Base-by-base conservation (phyloP, 2,329 filamentous ascomycete species). In the Shiraia bambusicola region DNA sequence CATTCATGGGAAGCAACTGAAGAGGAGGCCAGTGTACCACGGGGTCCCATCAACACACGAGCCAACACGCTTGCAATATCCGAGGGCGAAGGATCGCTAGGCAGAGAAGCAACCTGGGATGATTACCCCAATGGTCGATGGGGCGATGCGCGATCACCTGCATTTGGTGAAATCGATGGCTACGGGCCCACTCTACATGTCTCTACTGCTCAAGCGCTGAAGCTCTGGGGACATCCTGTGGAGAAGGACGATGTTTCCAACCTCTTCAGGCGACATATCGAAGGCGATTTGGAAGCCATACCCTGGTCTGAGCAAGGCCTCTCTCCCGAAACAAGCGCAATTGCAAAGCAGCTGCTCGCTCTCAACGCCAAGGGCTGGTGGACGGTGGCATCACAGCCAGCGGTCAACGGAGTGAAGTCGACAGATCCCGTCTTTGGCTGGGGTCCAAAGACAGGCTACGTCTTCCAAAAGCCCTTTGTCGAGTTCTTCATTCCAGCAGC, bases 381-480 rank as follows among this genome's bases (percentile, higher is more conserved):
- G 91, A 96, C 91, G 2, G 85, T 98, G 3, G 93, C 93, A 3
- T 95, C 88, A 3, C 93, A 98, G 65, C 93, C 93, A 3, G 88
- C 92, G 12, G 89, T 96, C 42, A 95, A 96, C 64, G 90, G 91
- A 29, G 72, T 91, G 14, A 80, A 79, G 26, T 94, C 87, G 19
- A 81, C 79, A 34, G 82, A 98, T 65, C 72, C 79, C 3, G 81
- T 88, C 14, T 95, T 95, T 59, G 93, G 93, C 50, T 98, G 93
- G 93, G 93, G 93, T 1, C 93, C 93, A 0, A 81, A 80, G 35
- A 84, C 91, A 58, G 93, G 93, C 13, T 97, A 95, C 66, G 90
- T 97, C 34, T 98, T 96, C 75, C 93, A 98, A 64, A 98, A 97
- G 71, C 87, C 92, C 0, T 98, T 98, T 69, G 90, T 98, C 37